Base-by-base conservation (phyloP, 495 filamentous ascomycete genomes). In the Penicillium herquei region DNA sequence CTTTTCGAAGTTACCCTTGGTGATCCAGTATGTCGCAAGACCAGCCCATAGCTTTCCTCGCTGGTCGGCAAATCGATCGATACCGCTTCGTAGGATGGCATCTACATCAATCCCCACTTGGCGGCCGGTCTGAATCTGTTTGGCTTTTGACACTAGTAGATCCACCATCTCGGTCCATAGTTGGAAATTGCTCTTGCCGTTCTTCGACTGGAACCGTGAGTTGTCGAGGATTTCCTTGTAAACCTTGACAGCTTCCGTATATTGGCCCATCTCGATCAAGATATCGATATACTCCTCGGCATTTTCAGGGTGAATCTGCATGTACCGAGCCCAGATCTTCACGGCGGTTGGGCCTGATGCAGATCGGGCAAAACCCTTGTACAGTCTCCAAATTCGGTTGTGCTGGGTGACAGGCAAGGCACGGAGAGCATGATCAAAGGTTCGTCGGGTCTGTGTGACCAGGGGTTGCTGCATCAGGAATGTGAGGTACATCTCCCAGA, bases 91-190 rank as follows among this genome's bases (percentile, higher is more conserved):
- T 52, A 99, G 87, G 68, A 98, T 97, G 45, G 85, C 83, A 64
- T 99, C 93, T 35, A 98, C 94, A 60, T 96, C 88, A 57, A 98
- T 91, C 39, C 89, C 89, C 18, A 82, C 79, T 58, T 87, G 84
- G 49, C 87, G 85, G 1, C 87, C 86, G 1, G 89, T 91, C 59
- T 93, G 84, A 49, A 99, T 86, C 39, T 94, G 81, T 62, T 86
- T 88, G 21, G 93, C 95, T 63, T 93, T 91, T 18, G 87, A 88
- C 32, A 99, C 94, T n/a, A 98, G 72, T 56, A 98, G 66, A 62
- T 98, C 93, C n/a, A 96, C 88, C 89, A 98, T 94, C 70, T 98
- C 95, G 49, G 88, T 94, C 95, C 95, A 98, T 40, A 98, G 77
- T 70, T 98, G 91, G 67, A 97, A 98, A 58, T 92, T 89, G 13